Evolutionary conservation across 805 yeast genomes (phyloP), one percentile per base, ranked within the genome.

Genomic region (Hemisphaericaspora nanyangensis): DNA sequence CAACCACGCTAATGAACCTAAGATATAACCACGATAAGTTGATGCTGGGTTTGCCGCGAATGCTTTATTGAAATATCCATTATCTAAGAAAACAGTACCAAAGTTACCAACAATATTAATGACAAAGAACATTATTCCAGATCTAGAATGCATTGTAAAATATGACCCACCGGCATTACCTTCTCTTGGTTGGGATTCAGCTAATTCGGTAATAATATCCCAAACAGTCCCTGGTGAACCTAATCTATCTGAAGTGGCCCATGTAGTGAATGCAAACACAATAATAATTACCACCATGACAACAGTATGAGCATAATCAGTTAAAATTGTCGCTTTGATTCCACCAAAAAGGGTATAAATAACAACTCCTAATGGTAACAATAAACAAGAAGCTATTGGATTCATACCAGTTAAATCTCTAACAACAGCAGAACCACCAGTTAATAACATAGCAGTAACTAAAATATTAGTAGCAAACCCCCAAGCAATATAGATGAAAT

Each of bases 1-100:
- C 56, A 86, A 83, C 96, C 96, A 89, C 0, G 91, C 84, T 32
- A 89, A 60, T 20, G 96, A 96, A 42, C 96, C 96, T 42, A 85
- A 63, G 18, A 86, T 80, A 60, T 89, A 89, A 17, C 95, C 96
- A 6, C 93, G 91, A 49, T 88, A 66, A 22, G 95, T 87, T 33
- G 93, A 80, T 8, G 79, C 84, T 17, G 95, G 95, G 44, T 82
- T 74, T 7, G 91, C 81, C 20, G 95, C 87, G 57, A 88, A 84
- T 10, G 95, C 95, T 64, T 87, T 87, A 64, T 84, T 84, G 80
- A 89, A 86, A 63, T 87, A 88, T 19, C 95, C 93, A 49, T 83
- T 83, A 59, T 87, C 96, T 51, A 87, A 64, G 58, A 85, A 87
- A 13, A 86, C 95, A 18, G 95, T 85, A 40, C 95, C 95, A 54